A percentile compares a stretch with the other conserved stretches of the same genome.
Evolutionary conservation across 805 yeast genomes (phyloP).

Genomic region (Brettanomyces anomalus): DNA sequence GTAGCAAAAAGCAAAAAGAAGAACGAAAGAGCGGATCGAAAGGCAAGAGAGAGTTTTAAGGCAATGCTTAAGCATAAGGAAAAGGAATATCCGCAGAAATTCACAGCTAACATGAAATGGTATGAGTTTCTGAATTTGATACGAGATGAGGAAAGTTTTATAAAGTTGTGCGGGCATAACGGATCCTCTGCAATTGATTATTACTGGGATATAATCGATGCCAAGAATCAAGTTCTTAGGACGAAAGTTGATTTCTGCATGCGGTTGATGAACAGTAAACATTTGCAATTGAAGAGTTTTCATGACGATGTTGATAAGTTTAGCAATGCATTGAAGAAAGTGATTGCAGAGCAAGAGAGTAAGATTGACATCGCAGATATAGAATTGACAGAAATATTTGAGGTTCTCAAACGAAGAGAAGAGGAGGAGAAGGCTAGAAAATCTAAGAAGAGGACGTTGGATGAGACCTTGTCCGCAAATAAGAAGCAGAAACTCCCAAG

Average conservation of each 20-base stretch:
- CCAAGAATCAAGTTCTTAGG: conserved; percentile 43
- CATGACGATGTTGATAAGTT: conserved; percentile 6
- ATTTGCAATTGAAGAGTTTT: conserved; percentile 4
- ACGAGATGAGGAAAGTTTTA: conserved; percentile 47
- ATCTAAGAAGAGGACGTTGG: background rate
- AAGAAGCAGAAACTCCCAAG: conserved; percentile 16
- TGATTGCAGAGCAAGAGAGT: conserved; percentile 1
- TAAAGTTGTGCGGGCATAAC: conserved; percentile 57
- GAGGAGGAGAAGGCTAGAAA: conserved; percentile 1
- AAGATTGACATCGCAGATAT: conserved; percentile 5
- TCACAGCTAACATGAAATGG: conserved; percentile 50
- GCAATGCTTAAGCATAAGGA: conserved; percentile 31
- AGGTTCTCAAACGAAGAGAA: conserved; percentile 10
- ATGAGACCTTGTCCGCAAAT: background rate
- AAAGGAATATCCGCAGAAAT: conserved; percentile 18
- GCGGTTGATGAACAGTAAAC: conserved; percentile 31
- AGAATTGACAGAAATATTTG: conserved; percentile 13
- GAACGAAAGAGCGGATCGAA: conserved; percentile 51
- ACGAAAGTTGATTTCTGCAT: conserved; percentile 54
- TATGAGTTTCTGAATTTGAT: conserved; percentile 40
- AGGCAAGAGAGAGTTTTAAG: conserved; percentile 55
- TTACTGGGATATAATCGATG: conserved; percentile 67
- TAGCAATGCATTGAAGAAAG: conserved; percentile 5
- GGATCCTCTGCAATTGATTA: conserved; percentile 75
- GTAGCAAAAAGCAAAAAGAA: conserved; percentile 23